A percentile compares a stretch with the other conserved stretches of the same genome.
These are phyloP conservation scores for Termitomyces sp. DNA, from an alignment of 768 basidiomycete species.

Conservation along the genomic window DNA sequence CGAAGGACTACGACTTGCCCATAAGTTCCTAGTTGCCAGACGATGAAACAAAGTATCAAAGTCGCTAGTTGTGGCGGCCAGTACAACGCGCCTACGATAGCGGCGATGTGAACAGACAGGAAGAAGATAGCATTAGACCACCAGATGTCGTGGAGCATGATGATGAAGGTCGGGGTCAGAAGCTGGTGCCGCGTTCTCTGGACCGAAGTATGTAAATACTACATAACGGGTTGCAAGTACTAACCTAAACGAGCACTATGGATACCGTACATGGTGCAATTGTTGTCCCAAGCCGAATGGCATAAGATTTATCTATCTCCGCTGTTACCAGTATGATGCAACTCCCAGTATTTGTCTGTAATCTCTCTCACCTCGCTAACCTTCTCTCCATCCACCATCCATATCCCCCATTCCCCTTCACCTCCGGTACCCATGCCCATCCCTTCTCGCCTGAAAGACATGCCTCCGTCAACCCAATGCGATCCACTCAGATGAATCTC, in stretches of 20 bases:
- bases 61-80: constrained; percentile 44
- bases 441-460: constrained; percentile 43
- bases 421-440: constrained; percentile 66
- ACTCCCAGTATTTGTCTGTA: constrained; percentile 31
- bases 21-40: constrained; percentile 70
- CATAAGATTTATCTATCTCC: constrained; percentile 3
- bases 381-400: constrained; percentile 52
- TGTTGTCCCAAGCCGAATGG: too few species aligned
- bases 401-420: constrained; percentile 59
- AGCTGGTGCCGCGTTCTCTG: too few species aligned
- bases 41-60: constrained; percentile 44
- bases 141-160: constrained; percentile 39
- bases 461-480: constrained; percentile 49
- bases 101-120: constrained; percentile 49
- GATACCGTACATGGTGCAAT: background rate
- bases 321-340: constrained; percentile 12
- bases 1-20: constrained; percentile 38
- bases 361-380: constrained; percentile 48
- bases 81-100: constrained; percentile 43
- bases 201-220: too few species aligned
- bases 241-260: background rate
- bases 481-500: constrained; percentile 80
- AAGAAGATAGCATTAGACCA: constrained; percentile 62
- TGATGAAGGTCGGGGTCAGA: background rate
- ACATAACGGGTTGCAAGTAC: too few species aligned